A percentile compares a stretch with the other conserved stretches of the same genome.
phyloP scores from a whole-genome alignment of 306 rosid genomes.

The Lathyrus tuberosus region DNA sequence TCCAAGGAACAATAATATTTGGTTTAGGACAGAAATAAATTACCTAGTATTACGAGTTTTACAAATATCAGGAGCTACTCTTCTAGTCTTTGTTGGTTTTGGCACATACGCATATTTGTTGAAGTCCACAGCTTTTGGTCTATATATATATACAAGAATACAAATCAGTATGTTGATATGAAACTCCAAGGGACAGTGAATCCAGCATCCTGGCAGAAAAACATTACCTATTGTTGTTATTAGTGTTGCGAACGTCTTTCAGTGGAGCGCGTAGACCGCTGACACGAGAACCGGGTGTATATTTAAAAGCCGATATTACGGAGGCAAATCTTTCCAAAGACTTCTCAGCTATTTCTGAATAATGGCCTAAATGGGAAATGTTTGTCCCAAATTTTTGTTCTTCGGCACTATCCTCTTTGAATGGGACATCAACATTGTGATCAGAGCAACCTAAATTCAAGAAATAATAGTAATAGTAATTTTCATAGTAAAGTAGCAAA shows the following conservation, averaged over 20 bases:
- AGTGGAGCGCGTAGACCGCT: constrained; percentile 95
- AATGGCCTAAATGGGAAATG: constrained; percentile 74
- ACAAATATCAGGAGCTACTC: constrained; percentile 47
- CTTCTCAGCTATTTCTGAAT: constrained; percentile 81
- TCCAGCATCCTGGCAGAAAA: constrained; percentile 26
- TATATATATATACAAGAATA: constrained; percentile 33
- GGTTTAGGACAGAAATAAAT: constrained; percentile 29
- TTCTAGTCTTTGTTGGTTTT: constrained; percentile 49
- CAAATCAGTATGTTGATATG: constrained; percentile 26
- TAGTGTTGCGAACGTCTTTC: constrained; percentile 62
- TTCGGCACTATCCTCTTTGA: constrained; percentile 35
- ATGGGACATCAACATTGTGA: constrained; percentile 36
- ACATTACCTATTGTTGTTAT: constrained; percentile 54
- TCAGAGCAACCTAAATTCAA: constrained; percentile 47
- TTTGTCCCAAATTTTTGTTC: constrained; percentile 69
- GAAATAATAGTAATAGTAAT: constrained; percentile 9
- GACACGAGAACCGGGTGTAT: constrained; percentile 80
- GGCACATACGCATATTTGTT: constrained; percentile 59
- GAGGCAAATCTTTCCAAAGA: constrained; percentile 84
- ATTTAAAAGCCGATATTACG: constrained; percentile 64
- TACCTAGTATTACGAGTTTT: constrained; percentile 59
- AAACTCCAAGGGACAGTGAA: constrained; percentile 35
- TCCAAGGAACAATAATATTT: constrained; percentile 31
- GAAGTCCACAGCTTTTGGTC: constrained; percentile 54
- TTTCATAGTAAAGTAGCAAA: not conserved